These are phyloP conservation scores for Kentomonas sorsogonicus DNA, from an alignment of 208 protist genomes.

Conservation along the genomic window DNA sequence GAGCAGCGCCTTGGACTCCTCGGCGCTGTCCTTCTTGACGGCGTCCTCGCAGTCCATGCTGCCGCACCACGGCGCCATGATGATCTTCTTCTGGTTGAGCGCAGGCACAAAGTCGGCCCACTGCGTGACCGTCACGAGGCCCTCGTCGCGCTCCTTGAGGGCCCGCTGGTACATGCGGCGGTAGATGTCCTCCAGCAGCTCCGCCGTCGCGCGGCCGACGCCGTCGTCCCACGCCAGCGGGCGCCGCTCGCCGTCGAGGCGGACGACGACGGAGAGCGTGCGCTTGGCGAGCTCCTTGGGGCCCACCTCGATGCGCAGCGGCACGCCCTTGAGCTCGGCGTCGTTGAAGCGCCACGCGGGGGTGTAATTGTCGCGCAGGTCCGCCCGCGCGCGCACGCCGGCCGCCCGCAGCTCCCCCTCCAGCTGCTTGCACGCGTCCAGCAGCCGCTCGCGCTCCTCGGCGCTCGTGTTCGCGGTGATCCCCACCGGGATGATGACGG, in stretches of 20 bases:
- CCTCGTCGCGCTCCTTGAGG: constrained; percentile 33
- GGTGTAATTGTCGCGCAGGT: constrained; percentile 94
- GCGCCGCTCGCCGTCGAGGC: constrained; percentile 64
- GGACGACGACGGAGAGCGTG: constrained; percentile 48
- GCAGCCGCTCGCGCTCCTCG: constrained; percentile 42
- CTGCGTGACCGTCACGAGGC: constrained; percentile 50
- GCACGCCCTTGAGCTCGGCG: constrained; percentile 97
- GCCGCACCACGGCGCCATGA: constrained; percentile 92
- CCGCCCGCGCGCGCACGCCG: constrained; percentile 87
- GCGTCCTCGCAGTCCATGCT: constrained; percentile 88
- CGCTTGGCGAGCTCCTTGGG: constrained; percentile 92
- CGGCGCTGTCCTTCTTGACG: constrained; percentile 92
- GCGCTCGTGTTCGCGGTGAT: constrained; percentile 81
- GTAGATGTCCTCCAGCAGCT: constrained; percentile 91
- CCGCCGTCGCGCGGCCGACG: constrained; percentile 19
- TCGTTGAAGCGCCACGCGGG: constrained; percentile 98
- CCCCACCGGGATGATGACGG: constrained; percentile 90
- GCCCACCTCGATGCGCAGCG: constrained; percentile 97
- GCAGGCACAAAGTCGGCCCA: constrained; percentile 91
- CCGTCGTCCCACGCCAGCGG: constrained; percentile 53
- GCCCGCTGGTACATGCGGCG: constrained; percentile 73
- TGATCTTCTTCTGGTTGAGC: constrained; percentile 87
- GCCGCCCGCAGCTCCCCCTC: constrained; percentile 48
- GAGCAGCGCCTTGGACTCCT: constrained; percentile 68
- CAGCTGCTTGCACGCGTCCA: constrained; percentile 48